Percentiles rank a stretch among this genome's conserved stretches.
These are phyloP conservation scores for Tanacetum coccineum DNA, from an alignment of 129 eudicot species.

Conservation along the genomic window DNA sequence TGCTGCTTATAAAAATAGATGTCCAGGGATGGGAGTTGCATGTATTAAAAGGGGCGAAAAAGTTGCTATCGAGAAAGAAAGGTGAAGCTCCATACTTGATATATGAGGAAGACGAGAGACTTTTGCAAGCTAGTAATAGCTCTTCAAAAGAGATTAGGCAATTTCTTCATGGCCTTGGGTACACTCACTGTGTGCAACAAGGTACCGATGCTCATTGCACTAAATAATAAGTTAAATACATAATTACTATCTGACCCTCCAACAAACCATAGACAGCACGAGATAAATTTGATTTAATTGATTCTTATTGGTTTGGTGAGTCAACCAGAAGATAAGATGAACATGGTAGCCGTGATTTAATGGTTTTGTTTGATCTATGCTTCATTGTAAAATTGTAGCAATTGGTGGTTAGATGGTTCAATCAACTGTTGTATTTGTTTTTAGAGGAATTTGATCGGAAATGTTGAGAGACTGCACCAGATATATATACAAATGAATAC, in stretches of 20 bases:
- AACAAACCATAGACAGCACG: neutral
- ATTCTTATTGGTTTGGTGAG: neutral
- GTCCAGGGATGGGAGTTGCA: constrained; percentile 99
- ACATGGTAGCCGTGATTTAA: neutral
- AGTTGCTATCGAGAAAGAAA: constrained; percentile 75
- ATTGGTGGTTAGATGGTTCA: constrained; percentile 5
- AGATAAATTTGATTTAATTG: neutral
- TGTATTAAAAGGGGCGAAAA: constrained; percentile 81
- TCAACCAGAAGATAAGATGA: neutral
- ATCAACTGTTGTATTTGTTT: constrained; percentile 16
- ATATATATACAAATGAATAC: constrained; percentile 6
- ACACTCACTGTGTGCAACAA: constrained; percentile 61
- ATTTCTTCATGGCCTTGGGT: constrained; percentile 68
- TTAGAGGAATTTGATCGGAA: constrained; percentile 9
- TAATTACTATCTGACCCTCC: neutral
- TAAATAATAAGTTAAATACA: constrained; percentile 24
- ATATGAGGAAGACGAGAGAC: constrained; percentile 97
- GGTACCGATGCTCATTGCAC: constrained; percentile 96
- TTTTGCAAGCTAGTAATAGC: constrained; percentile 83
- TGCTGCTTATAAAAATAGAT: constrained; percentile 75
- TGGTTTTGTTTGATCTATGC: neutral
- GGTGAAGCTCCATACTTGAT: constrained; percentile 87
- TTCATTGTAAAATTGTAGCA: neutral
- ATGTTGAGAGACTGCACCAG: neutral
- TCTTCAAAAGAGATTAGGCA: constrained; percentile 70